Percentiles rank a stretch among this genome's conserved stretches.
These are phyloP conservation scores for Coprinopsis marcescibilis DNA, from an alignment of 768 basidiomycete species.

Conservation along the genomic window DNA sequence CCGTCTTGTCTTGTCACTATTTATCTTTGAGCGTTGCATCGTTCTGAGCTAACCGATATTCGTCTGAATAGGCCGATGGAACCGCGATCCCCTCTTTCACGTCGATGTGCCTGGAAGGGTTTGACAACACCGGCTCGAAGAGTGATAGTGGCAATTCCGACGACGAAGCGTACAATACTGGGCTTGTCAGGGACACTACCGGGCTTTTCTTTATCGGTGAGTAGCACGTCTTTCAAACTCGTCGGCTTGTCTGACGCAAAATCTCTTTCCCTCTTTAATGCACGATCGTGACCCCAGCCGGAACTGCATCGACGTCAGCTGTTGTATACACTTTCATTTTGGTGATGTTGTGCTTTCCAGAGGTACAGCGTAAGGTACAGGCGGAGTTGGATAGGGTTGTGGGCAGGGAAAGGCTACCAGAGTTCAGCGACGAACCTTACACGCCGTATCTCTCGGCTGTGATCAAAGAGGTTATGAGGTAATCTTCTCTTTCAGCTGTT, in stretches of 20 bases:
- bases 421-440: slow-evolving; percentile 16
- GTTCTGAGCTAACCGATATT: too few relatives aligned
- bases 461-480: slow-evolving; percentile 19
- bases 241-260: background rate
- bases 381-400: slow-evolving; percentile 7
- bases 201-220: background rate
- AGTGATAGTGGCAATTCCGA: background rate
- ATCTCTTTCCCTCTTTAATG: too few relatives aligned
- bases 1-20: too few relatives aligned
- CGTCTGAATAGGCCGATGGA: background rate
- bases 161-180: background rate
- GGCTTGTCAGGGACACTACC: background rate
- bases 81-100: background rate
- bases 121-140: too few relatives aligned
- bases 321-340: slow-evolving; percentile 35
- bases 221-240: too few relatives aligned
- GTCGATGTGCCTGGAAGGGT: background rate
- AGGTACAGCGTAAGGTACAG: slow-evolving; percentile 8
- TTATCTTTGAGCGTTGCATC: too few relatives aligned
- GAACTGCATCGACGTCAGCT: slow-evolving; percentile 20
- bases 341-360: slow-evolving; percentile 12
- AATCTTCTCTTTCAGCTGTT: background rate
- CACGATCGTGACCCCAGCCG: slow-evolving; percentile 6
- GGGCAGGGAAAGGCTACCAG: slow-evolving; percentile 4
- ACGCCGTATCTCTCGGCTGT: slow-evolving; percentile 20